A percentile compares a stretch with the other conserved stretches of the same genome.
Conservation (phyloP, 176 grass and related monocot species). For the Paspalum notatum region DNA sequence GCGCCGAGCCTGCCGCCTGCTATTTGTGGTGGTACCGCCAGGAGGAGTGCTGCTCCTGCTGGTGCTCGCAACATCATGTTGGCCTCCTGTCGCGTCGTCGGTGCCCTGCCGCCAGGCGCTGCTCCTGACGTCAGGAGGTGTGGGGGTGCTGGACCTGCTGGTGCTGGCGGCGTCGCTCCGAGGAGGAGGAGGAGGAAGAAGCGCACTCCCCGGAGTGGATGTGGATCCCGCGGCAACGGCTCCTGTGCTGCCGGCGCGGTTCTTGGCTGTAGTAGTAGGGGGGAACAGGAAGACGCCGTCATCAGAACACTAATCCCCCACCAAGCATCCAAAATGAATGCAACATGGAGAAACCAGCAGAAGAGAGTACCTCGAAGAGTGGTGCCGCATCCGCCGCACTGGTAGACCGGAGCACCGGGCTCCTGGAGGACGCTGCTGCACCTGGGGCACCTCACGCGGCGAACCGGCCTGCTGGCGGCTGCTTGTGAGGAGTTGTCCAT, state of each 20-base stretch:
- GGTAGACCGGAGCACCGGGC: constrained; percentile 61
- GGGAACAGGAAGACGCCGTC: constrained; percentile 18
- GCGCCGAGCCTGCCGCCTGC: not conserved
- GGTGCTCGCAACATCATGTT: not conserved
- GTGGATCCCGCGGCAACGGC: not conserved
- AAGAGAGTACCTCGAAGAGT: constrained; percentile 68
- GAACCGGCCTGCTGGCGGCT: constrained; percentile 30
- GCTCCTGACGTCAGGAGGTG: not conserved
- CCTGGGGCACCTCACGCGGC: constrained; percentile 75
- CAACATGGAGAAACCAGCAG: not conserved
- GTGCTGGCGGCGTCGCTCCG: not conserved
- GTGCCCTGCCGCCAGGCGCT: not conserved
- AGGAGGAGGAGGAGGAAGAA: constrained; percentile 34
- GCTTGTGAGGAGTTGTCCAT: constrained; percentile 41
- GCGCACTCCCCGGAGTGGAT: not conserved
- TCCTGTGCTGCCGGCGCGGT: constrained; percentile 1
- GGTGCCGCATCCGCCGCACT: constrained; percentile 73
- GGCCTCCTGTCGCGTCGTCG: constrained; percentile 7
- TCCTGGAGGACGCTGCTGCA: constrained; percentile 67
- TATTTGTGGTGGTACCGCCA: too few relatives aligned
- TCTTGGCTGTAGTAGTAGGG: too few relatives aligned
- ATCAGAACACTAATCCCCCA: not conserved
- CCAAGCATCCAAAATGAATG: not conserved
- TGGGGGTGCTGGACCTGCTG: constrained; percentile 17
- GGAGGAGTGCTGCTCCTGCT: too few relatives aligned